A percentile compares a stretch with the other conserved stretches of the same genome.
Evolutionary conservation across 2,329 filamentous ascomycete species (phyloP).

Genomic region (Alternaria gansuensis): DNA sequence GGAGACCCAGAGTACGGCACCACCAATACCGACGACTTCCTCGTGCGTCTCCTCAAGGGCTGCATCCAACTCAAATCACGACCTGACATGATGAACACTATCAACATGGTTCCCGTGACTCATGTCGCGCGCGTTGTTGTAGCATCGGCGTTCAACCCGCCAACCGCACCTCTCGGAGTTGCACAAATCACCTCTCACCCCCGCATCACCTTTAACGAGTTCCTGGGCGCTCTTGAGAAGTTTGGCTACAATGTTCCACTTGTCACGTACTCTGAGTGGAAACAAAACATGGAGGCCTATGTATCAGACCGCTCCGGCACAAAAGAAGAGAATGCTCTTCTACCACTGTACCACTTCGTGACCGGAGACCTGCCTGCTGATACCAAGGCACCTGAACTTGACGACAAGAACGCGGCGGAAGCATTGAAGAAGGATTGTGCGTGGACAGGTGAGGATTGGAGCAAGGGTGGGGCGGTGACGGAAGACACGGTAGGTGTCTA

Average conservation of each 20-base stretch:
- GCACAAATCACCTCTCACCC: conserved; percentile 83
- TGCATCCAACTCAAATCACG: conserved; percentile 79
- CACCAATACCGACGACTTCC: conserved; percentile 86
- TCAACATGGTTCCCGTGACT: conserved; percentile 88
- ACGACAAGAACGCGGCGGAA: conserved; percentile 73
- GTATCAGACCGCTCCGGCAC: conserved; percentile 66
- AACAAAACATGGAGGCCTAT: conserved; percentile 71
- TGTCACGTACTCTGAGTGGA: conserved; percentile 75
- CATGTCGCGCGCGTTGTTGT: conserved; percentile 85
- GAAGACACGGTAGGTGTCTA: conserved; percentile 70
- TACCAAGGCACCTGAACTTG: conserved; percentile 76
- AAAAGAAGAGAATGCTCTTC: conserved; percentile 73
- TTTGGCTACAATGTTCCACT: conserved; percentile 78
- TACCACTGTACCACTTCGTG: conserved; percentile 77
- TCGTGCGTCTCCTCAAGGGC: conserved; percentile 86
- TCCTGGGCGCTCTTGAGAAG: conserved; percentile 71
- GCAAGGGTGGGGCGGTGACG: conserved; percentile 65
- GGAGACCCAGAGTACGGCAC: conserved; percentile 75
- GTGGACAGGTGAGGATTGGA: conserved; percentile 67
- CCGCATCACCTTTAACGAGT: conserved; percentile 79
- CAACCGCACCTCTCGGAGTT: conserved; percentile 65
- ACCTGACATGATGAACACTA: conserved; percentile 82
- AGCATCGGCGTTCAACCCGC: conserved; percentile 73
- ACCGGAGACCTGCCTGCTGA: conserved; percentile 73
- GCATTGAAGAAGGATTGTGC: conserved; percentile 71